Evolutionary conservation across 306 rosid species (phyloP).

Genomic region (Glycine soja): DNA sequence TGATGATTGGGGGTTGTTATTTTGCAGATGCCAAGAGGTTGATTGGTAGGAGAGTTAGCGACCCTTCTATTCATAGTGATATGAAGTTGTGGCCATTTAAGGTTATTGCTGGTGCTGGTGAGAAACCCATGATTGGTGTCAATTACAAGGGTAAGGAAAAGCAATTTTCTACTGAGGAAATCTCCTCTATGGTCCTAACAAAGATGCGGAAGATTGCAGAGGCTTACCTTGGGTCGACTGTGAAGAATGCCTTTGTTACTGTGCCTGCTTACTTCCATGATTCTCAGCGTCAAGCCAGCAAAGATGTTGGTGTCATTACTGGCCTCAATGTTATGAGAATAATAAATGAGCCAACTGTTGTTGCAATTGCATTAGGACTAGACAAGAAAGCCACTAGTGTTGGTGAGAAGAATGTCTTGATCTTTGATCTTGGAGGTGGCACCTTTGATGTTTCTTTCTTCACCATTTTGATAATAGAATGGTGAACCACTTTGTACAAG

Average conservation of each 20-base stretch:
- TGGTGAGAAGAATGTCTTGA: conserved; percentile 71
- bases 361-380: conserved; percentile 74
- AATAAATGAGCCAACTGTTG: conserved; percentile 78
- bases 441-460: conserved; percentile 77
- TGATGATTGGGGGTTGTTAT: too few species aligned
- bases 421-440: conserved; percentile 72
- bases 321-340: conserved; percentile 74
- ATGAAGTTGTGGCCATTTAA: conserved; percentile 83
- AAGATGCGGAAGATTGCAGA: conserved; percentile 94
- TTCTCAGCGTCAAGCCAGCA: conserved; percentile 78
- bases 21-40: conserved; percentile 76
- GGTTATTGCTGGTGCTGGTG: conserved; percentile 60
- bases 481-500: conserved; percentile 85
- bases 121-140: conserved; percentile 73
- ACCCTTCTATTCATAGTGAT: conserved; percentile 74
- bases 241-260: conserved; percentile 83
- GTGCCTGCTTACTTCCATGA: conserved; percentile 86
- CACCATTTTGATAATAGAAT: conserved; percentile 76
- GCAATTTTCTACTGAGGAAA: conserved; percentile 69
- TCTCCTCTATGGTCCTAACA: conserved; percentile 70
- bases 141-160: conserved; percentile 69
- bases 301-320: conserved; percentile 74
- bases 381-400: conserved; percentile 69
- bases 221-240: conserved; percentile 69
- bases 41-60: conserved; percentile 77